Evolutionary conservation across 495 filamentous ascomycete species (phyloP).

Genomic region (Neurospora sp.): DNA sequence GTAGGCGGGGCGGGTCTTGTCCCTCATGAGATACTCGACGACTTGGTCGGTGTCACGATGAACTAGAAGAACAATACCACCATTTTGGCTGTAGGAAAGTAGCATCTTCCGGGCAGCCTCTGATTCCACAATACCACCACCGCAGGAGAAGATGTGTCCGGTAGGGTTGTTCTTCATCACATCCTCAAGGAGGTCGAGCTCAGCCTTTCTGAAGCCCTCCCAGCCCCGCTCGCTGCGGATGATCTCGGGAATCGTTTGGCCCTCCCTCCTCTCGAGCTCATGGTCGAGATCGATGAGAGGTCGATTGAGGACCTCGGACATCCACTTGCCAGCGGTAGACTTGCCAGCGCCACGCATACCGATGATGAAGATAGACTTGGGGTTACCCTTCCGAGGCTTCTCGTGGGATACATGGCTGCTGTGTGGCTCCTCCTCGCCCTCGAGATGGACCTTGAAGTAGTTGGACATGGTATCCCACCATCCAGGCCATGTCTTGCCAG

Average conservation of each 20-base stretch:
- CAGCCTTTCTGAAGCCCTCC: conserved; percentile 78
- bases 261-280: conserved; percentile 63
- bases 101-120: conserved; percentile 72
- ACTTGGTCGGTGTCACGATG: conserved; percentile 80
- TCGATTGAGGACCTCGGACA: conserved; percentile 60
- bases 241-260: conserved; percentile 74
- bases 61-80: conserved; percentile 83
- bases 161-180: conserved; percentile 62
- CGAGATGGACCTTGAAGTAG: conserved; percentile 61
- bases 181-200: conserved; percentile 63
- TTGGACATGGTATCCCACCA: conserved; percentile 90
- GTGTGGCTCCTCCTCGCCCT: conserved; percentile 55
- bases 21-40: conserved; percentile 79
- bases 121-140: conserved; percentile 86
- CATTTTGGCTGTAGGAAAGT: conserved; percentile 58
- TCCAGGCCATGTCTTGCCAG: conserved; percentile 98
- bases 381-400: conserved; percentile 23
- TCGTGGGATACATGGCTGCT: conserved; percentile 24
- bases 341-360: conserved; percentile 98
- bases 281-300: conserved; percentile 80
- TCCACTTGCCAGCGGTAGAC: conserved; percentile 83
- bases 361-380: conserved; percentile 79
- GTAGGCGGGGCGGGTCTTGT: conserved; percentile 89
- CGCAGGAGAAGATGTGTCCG: conserved; percentile 82
- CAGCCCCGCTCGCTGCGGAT: conserved; percentile 65